Conservation (phyloP, 2,329 filamentous ascomycete genomes). For the Fusarium sp. region DNA sequence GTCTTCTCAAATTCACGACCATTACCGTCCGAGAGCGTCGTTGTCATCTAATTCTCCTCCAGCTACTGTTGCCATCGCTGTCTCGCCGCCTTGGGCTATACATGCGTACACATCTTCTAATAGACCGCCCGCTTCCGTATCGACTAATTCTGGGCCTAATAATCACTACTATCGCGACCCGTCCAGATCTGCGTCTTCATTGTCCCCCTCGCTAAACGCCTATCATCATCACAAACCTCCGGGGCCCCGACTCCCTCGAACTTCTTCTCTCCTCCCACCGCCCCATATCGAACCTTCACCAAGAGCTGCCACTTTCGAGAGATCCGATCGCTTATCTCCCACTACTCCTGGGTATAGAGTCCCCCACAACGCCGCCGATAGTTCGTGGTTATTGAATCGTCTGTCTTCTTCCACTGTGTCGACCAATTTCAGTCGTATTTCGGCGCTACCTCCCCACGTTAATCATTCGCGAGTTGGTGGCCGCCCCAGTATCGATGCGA, state of each 20-base stretch:
- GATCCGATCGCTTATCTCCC: slow-evolving; percentile 40
- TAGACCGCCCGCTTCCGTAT: slow-evolving; percentile 23
- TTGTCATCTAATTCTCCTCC: slow-evolving; percentile 30
- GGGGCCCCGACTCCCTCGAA: slow-evolving; percentile 55
- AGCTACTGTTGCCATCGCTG: slow-evolving; percentile 36
- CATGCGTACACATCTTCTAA: slow-evolving; percentile 30
- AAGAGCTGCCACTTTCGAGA: slow-evolving; percentile 30
- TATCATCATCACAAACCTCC: slow-evolving; percentile 48
- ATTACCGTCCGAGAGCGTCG: slow-evolving; percentile 37
- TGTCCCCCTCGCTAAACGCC: slow-evolving; percentile 38
- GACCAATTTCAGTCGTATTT: slow-evolving; percentile 55
- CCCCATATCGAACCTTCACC: slow-evolving; percentile 49
- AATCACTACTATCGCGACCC: slow-evolving; percentile 36
- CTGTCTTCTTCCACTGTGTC: slow-evolving; percentile 67
- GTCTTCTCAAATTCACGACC: slow-evolving; percentile 25
- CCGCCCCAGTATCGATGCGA: slow-evolving; percentile 60
- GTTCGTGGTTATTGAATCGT: slow-evolving; percentile 63
- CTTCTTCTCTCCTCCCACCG: slow-evolving; percentile 60
- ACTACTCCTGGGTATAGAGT: slow-evolving; percentile 33
- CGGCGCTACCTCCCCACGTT: slow-evolving; percentile 50
- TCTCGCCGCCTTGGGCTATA: slow-evolving; percentile 41
- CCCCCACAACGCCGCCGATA: slow-evolving; percentile 55
- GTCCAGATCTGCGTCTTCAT: slow-evolving; percentile 34
- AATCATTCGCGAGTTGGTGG: slow-evolving; percentile 53
- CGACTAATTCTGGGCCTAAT: slow-evolving; percentile 38